Conservation (phyloP, 345 rosid genomes). For the Salix dunnii region DNA sequence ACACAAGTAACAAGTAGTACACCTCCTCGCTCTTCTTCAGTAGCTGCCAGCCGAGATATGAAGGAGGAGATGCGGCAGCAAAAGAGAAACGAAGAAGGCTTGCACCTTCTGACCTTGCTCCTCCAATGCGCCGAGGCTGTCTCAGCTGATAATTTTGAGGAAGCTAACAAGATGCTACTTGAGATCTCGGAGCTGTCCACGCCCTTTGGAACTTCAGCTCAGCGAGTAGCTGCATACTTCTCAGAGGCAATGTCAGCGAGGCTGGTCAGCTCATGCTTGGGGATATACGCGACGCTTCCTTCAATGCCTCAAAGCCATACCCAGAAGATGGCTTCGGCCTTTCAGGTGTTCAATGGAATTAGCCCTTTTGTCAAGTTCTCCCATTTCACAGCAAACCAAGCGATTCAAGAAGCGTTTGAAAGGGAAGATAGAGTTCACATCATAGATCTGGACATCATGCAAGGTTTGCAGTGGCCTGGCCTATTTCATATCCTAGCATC, state of each 20-base stretch:
- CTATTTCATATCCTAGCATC: conserved; percentile 88
- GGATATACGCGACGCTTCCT: conserved; percentile 74
- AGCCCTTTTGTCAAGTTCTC: conserved; percentile 97
- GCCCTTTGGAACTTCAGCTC: conserved; percentile 93
- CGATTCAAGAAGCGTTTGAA: conserved; percentile 94
- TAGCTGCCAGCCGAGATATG: conserved; percentile 37
- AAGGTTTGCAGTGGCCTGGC: conserved; percentile 99
- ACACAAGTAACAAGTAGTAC: conserved; percentile 27
- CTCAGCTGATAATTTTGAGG: conserved; percentile 78
- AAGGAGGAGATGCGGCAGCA: conserved; percentile 76
- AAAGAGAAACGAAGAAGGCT: conserved; percentile 83
- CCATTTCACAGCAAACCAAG: conserved; percentile 95
- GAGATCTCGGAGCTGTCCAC: conserved; percentile 90
- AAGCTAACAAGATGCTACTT: conserved; percentile 81
- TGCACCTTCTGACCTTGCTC: conserved; percentile 83
- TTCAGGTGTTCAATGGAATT: conserved; percentile 93
- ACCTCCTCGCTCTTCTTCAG: conserved; percentile 24
- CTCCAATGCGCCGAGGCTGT: conserved; percentile 98
- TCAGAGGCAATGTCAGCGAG: conserved; percentile 97
- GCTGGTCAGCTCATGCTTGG: conserved; percentile 77
- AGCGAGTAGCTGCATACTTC: conserved; percentile 96
- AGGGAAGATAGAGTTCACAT: conserved; percentile 93
- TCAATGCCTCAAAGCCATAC: conserved; percentile 53
- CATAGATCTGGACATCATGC: conserved; percentile 95
- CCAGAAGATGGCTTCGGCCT: conserved; percentile 86